Evolutionary conservation across 768 basidiomycete species (phyloP).

Genomic region (Boletus rubroflammeus): DNA sequence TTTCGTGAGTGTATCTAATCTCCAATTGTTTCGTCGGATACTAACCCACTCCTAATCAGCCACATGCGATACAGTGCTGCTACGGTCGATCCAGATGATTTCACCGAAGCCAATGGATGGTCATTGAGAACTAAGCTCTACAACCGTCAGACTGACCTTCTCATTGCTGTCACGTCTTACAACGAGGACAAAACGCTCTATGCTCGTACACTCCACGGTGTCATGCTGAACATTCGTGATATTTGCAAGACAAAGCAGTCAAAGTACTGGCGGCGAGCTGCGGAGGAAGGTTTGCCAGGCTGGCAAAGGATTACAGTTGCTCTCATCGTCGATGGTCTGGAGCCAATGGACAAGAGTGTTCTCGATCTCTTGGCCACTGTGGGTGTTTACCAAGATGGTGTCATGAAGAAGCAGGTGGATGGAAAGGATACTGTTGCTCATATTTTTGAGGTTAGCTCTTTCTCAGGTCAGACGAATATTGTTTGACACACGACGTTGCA

Average conservation of each 20-base stretch:
- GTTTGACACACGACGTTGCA: constrained; percentile 30
- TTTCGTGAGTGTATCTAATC: constrained; percentile 59
- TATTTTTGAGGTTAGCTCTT: constrained; percentile 77
- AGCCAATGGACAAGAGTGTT: constrained; percentile 93
- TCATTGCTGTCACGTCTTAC: constrained; percentile 93
- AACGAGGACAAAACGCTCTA: constrained; percentile 93
- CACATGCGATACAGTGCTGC: constrained; percentile 96
- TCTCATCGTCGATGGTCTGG: constrained; percentile 89
- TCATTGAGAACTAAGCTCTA: constrained; percentile 81
- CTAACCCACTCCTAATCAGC: constrained; percentile 22
- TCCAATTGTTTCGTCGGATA: not conserved
- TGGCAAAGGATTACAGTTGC: constrained; percentile 94
- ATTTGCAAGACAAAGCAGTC: constrained; percentile 96
- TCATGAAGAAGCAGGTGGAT: constrained; percentile 92
- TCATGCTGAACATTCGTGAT: constrained; percentile 97
- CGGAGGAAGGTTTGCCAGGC: constrained; percentile 78
- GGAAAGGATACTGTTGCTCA: constrained; percentile 88
- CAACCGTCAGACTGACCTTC: constrained; percentile 85
- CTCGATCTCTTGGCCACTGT: constrained; percentile 85
- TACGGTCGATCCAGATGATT: constrained; percentile 89
- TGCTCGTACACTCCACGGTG: constrained; percentile 86
- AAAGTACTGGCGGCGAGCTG: constrained; percentile 82
- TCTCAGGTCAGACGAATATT: not conserved
- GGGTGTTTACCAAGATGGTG: constrained; percentile 91
- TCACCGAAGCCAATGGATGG: constrained; percentile 75